Percentiles rank a stretch among this genome's conserved stretches.
phyloP scores from a whole-genome alignment of 2,329 filamentous ascomycete genomes.

The Phialophora expanda region DNA sequence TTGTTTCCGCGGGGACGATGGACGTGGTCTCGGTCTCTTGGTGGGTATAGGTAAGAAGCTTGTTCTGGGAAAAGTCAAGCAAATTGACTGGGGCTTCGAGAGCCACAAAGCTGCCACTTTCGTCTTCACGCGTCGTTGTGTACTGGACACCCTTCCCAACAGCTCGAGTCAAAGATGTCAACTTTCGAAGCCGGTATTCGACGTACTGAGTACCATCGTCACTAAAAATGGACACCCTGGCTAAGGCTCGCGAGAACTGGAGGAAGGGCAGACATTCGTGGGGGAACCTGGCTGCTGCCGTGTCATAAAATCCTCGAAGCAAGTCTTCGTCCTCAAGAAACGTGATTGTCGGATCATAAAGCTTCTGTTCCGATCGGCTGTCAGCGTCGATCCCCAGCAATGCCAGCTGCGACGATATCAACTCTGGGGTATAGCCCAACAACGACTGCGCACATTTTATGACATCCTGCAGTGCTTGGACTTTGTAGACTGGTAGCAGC shows the following conservation, averaged over 20 bases:
- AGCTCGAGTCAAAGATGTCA: conserved; percentile 76
- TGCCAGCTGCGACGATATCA: conserved; percentile 69
- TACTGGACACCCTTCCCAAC: conserved; percentile 78
- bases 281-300: conserved; percentile 78
- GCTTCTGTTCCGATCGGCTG: conserved; percentile 4
- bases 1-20: conserved; percentile 42
- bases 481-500: conserved; percentile 23
- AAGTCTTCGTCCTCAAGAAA: conserved; percentile 64
- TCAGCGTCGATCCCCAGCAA: conserved; percentile 59
- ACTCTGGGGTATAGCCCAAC: conserved; percentile 73
- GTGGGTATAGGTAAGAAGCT: conserved; percentile 37
- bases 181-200: conserved; percentile 68
- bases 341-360: conserved; percentile 44
- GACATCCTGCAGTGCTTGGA: conserved; percentile 65
- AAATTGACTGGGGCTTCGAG: conserved; percentile 64
- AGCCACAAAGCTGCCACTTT: conserved; percentile 78
- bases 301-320: conserved; percentile 65
- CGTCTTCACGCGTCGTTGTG: conserved; percentile 79
- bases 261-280: conserved; percentile 83
- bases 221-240: conserved; percentile 52
- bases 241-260: conserved; percentile 70
- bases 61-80: conserved; percentile 44
- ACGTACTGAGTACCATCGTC: conserved; percentile 60
- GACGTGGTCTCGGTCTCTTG: conserved; percentile 35
- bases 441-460: conserved; percentile 69